phyloP scores from a whole-genome alignment of 768 basidiomycete species.

The Hygrocybe coccinea region DNA sequence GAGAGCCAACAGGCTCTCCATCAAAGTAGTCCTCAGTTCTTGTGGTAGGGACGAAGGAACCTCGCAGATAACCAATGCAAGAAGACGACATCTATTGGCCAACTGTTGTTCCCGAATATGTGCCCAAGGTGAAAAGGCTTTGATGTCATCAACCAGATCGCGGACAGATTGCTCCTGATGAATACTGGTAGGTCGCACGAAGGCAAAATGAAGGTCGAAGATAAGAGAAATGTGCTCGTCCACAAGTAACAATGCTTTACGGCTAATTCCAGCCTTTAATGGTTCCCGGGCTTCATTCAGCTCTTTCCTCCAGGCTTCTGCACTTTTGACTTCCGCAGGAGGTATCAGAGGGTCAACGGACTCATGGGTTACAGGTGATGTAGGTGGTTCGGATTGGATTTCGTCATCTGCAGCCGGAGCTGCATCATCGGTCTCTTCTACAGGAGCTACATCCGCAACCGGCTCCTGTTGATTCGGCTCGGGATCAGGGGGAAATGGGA shows the following conservation, averaged over 20 bases:
- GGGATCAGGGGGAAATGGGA: conserved; percentile 67
- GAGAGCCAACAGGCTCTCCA: conserved; percentile 65
- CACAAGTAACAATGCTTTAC: conserved; percentile 69
- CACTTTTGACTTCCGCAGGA: conserved; percentile 37
- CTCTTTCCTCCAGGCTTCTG: conserved; percentile 61
- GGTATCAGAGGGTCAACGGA: conserved; percentile 11
- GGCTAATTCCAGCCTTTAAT: conserved; percentile 58
- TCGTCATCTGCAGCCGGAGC: conserved; percentile 19
- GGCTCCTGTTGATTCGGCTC: conserved; percentile 35
- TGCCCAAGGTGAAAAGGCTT: conserved; percentile 57
- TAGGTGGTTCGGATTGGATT: conserved; percentile 17
- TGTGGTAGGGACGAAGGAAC: conserved; percentile 54
- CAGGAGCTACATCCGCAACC: conserved; percentile 13
- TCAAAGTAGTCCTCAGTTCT: conserved; percentile 51
- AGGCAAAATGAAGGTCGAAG: conserved; percentile 82
- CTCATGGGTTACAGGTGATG: conserved; percentile 20
- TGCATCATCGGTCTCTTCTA: conserved; percentile 9
- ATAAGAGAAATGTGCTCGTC: conserved; percentile 85
- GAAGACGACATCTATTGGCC: conserved; percentile 76
- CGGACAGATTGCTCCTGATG: conserved; percentile 64
- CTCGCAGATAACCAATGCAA: conserved; percentile 80
- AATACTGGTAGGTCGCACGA: conserved; percentile 57
- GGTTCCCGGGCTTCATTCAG: conserved; percentile 63
- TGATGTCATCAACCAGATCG: conserved; percentile 74
- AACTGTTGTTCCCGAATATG: conserved; percentile 73